Conservation (phyloP, 2,329 filamentous ascomycete genomes). For the Aspergillus carbonarius region DNA sequence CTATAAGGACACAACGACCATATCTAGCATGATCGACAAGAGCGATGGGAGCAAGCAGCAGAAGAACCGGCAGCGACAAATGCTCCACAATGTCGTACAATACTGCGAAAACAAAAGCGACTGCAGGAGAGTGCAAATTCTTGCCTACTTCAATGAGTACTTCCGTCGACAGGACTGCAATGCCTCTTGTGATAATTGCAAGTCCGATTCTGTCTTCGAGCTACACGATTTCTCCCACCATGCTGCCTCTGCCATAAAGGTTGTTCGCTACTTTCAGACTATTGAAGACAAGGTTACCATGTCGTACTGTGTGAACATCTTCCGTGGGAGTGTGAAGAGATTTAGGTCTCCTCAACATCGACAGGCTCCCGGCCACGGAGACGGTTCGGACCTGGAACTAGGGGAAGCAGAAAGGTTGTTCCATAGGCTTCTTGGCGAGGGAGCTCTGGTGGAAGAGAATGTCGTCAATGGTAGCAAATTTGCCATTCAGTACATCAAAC, state of each 20-base stretch:
- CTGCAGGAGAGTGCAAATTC: constrained; percentile 82
- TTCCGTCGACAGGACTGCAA: constrained; percentile 73
- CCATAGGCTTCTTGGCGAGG: constrained; percentile 69
- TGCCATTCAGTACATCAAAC: constrained; percentile 64
- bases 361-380: constrained; percentile 61
- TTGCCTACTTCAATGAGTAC: constrained; percentile 89
- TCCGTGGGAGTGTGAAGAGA: constrained; percentile 68
- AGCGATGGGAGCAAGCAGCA: constrained; percentile 74
- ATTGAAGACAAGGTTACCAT: constrained; percentile 63
- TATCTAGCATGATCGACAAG: constrained; percentile 80
- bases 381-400: constrained; percentile 67
- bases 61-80: constrained; percentile 77
- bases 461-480: constrained; percentile 65
- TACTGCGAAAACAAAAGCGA: constrained; percentile 89
- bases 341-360: constrained; percentile 55
- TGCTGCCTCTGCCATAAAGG: constrained; percentile 67
- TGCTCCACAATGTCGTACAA: constrained; percentile 80
- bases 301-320: constrained; percentile 78
- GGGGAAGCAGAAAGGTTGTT: constrained; percentile 84
- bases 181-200: constrained; percentile 85
- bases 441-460: constrained; percentile 71
- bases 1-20: constrained; percentile 70
- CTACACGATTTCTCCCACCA: constrained; percentile 73
- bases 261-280: constrained; percentile 59
- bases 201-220: constrained; percentile 68